Conservation (phyloP, 75 land plant species). For the Picea glauca region DNA sequence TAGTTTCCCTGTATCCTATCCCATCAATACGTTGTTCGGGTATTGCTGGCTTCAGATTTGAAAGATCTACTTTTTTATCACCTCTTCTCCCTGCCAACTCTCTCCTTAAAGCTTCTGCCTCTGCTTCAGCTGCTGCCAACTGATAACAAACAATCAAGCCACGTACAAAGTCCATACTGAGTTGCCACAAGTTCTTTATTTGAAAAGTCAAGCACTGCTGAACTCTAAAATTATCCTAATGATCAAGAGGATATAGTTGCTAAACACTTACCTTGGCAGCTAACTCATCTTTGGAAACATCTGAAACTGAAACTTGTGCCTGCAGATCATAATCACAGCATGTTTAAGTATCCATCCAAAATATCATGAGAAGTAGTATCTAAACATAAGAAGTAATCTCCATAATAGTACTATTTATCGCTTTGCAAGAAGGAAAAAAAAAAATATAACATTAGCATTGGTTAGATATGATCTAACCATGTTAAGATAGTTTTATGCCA, state of each 20-base stretch:
- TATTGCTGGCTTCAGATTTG: slow-evolving; percentile 39
- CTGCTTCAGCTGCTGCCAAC: slow-evolving; percentile 59
- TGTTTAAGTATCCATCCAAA: neutral
- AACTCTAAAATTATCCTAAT: neutral
- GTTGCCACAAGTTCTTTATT: neutral
- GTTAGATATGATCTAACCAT: too few relatives aligned
- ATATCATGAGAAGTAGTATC: neutral
- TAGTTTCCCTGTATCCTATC: slow-evolving; percentile 44
- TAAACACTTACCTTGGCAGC: slow-evolving; percentile 35
- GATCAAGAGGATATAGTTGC: slow-evolving; percentile 4
- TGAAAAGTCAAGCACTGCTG: neutral
- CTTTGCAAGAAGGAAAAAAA: neutral
- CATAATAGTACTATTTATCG: neutral
- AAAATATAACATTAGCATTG: neutral
- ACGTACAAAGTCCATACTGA: neutral
- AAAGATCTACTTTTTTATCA: slow-evolving; percentile 23
- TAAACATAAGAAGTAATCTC: neutral
- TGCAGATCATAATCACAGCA: slow-evolving; percentile 12
- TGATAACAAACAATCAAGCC: slow-evolving; percentile 15
- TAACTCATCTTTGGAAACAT: slow-evolving; percentile 35
- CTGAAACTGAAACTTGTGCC: slow-evolving; percentile 18
- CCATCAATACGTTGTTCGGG: slow-evolving; percentile 56
- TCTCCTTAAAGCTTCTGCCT: slow-evolving; percentile 36
- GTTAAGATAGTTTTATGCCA: neutral
- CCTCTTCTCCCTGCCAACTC: slow-evolving; percentile 38